phyloP scores from a whole-genome alignment of 306 rosid species.

The Medicago lupulina region DNA sequence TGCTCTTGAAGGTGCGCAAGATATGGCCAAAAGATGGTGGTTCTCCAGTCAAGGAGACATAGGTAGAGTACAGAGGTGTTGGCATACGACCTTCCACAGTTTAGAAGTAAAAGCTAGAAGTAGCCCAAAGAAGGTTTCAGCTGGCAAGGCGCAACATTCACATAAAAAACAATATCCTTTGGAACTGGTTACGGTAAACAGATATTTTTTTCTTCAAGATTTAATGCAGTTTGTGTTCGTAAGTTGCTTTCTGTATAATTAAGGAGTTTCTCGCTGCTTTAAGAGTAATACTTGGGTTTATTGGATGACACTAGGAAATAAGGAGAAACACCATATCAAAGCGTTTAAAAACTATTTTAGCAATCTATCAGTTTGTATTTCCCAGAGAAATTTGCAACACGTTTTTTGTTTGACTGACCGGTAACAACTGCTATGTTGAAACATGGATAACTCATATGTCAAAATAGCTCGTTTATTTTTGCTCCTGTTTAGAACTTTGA shows the following conservation, averaged over 20 bases:
- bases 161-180: conserved; percentile 58
- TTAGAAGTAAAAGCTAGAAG: conserved; percentile 70
- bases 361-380: background rate
- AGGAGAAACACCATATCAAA: conserved; percentile 1
- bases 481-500: background rate
- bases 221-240: conserved; percentile 22
- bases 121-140: conserved; percentile 53
- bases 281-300: background rate
- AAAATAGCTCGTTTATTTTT: background rate
- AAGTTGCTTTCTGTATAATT: conserved; percentile 15
- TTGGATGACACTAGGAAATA: conserved; percentile 10
- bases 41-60: conserved; percentile 55
- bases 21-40: conserved; percentile 75
- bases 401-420: conserved; percentile 6
- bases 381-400: background rate
- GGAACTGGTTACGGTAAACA: conserved; percentile 74
- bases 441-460: background rate
- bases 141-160: conserved; percentile 51
- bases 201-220: conserved; percentile 32
- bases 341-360: background rate
- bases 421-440: background rate
- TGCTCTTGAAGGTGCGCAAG: conserved; percentile 88
- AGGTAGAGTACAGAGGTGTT: conserved; percentile 83
- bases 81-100: conserved; percentile 82
- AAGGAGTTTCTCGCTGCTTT: conserved; percentile 20